Base-by-base conservation (phyloP, 306 rosid species). In the Prunus dulcis region DNA sequence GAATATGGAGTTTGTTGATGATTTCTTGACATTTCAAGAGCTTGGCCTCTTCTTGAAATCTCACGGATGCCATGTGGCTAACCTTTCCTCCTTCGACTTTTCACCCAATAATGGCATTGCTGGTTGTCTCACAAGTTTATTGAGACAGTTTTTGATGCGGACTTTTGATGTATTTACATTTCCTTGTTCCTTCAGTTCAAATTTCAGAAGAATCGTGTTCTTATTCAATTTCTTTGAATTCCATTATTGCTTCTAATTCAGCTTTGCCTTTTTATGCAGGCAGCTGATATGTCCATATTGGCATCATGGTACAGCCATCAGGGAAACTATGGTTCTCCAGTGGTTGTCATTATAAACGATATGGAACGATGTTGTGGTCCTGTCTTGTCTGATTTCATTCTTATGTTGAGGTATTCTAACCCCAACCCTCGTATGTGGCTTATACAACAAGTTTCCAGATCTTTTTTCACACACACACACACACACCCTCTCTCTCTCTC, bases 241-340 rank as follows among this genome's bases (percentile, higher is more conserved):
- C 69, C 22, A 20, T 81, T 73, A 25, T 62, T 81, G 66, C 77
- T 81, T 79, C 46, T 67, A 45, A 80, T 82, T 34, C 64, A 66
- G 14, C 57, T 81, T 78, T 73, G 71, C 61, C 3, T 28, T 4
- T 4, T 4, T 34, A 27, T 58, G 81, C 97, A 95, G 98, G 78
- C 88, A 64, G 88, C 91, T 72, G 98, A 95, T 68, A 81, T 95
- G 66, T 89, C 93, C 68, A 76, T 86, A 82, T 84, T 95, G 78
- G 98, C 97, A 69, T 92, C 98, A 78, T 95, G 97, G 98, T 90
- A 95, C 85, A 81, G 85, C 86, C 96, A 88, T 74, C 92, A 86
- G 52, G 97, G 86, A 76, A 84, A 85, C 84, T 73, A 55, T 77
- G 76, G 88, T 73, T 84, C 84, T 64, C 98, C 93, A 1, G 78